phyloP scores from a whole-genome alignment of 2,329 filamentous ascomycete species.

The Diaporthe citriasiana region DNA sequence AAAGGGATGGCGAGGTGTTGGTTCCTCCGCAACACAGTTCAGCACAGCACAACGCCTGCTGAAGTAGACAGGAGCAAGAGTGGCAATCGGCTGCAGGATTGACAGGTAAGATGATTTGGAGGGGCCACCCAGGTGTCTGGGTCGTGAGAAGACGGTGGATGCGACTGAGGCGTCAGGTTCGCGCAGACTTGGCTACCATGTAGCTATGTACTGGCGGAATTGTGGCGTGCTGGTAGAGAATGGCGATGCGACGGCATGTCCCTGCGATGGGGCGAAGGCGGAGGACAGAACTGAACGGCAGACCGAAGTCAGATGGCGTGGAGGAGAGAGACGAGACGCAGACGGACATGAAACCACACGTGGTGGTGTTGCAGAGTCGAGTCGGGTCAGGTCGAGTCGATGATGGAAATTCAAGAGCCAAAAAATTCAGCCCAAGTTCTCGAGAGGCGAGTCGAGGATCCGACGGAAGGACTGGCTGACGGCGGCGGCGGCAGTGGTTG shows the following conservation, averaged over 20 bases:
- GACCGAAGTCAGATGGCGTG: conserved; percentile 11
- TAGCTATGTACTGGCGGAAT: conserved; percentile 7
- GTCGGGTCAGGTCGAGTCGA: conserved; percentile 1
- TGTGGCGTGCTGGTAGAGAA: conserved; percentile 28
- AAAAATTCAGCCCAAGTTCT: conserved; percentile 12
- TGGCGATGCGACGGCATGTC: conserved; percentile 40
- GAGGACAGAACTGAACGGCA: conserved; percentile 24
- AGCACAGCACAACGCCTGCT: neutral
- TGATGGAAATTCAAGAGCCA: neutral
- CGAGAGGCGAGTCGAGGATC: conserved; percentile 21
- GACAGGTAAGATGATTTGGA: neutral
- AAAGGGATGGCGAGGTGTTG: neutral
- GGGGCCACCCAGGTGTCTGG: conserved; percentile 8
- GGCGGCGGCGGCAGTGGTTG: conserved; percentile 35
- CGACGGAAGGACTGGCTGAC: conserved; percentile 35
- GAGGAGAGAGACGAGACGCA: conserved; percentile 13
- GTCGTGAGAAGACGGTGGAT: conserved; percentile 11
- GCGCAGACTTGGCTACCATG: conserved; percentile 16
- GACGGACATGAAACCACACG: conserved; percentile 25
- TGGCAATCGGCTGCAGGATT: neutral
- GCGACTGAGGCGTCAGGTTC: conserved; percentile 14
- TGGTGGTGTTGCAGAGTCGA: conserved; percentile 21
- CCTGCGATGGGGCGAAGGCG: conserved; percentile 24
- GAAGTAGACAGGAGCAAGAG: conserved; percentile 13
- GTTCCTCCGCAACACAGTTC: neutral